These are phyloP conservation scores for Suillus sp. DNA, from an alignment of 768 basidiomycete species.

Conservation along the genomic window DNA sequence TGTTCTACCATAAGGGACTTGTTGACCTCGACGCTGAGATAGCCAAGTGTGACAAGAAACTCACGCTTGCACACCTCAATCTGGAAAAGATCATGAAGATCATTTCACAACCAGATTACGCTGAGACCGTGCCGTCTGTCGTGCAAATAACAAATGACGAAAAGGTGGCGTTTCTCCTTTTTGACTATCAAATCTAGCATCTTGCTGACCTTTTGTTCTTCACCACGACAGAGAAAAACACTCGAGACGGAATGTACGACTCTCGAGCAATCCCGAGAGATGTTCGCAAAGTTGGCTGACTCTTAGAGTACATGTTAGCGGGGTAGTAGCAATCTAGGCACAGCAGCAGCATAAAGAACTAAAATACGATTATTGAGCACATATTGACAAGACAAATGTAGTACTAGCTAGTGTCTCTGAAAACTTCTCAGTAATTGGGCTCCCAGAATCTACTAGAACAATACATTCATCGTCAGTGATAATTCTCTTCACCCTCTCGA, in stretches of 20 bases:
- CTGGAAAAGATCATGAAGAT: slow-evolving; percentile 78
- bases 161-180: slow-evolving; percentile 54
- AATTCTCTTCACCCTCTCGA: neutral
- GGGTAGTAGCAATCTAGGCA: neutral
- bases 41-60: slow-evolving; percentile 88
- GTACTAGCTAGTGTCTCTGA: neutral
- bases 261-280: slow-evolving; percentile 67
- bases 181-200: neutral
- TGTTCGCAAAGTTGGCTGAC: slow-evolving; percentile 61
- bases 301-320: neutral
- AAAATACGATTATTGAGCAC: neutral
- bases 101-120: slow-evolving; percentile 75
- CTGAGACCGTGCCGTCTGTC: slow-evolving; percentile 74
- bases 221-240: slow-evolving; percentile 60
- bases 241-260: slow-evolving; percentile 80
- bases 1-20: slow-evolving; percentile 60
- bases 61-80: slow-evolving; percentile 66
- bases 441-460: neutral
- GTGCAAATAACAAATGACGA: slow-evolving; percentile 77
- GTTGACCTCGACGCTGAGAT: slow-evolving; percentile 90
- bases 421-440: neutral
- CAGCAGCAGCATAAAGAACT: neutral
- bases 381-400: neutral
- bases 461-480: neutral
- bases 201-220: slow-evolving; percentile 12